A percentile compares a stretch with the other conserved stretches of the same genome.
These are phyloP conservation scores for Asterella californica DNA, from an alignment of 225 moss, liverwort and hornwort species.

Conservation along the genomic window DNA sequence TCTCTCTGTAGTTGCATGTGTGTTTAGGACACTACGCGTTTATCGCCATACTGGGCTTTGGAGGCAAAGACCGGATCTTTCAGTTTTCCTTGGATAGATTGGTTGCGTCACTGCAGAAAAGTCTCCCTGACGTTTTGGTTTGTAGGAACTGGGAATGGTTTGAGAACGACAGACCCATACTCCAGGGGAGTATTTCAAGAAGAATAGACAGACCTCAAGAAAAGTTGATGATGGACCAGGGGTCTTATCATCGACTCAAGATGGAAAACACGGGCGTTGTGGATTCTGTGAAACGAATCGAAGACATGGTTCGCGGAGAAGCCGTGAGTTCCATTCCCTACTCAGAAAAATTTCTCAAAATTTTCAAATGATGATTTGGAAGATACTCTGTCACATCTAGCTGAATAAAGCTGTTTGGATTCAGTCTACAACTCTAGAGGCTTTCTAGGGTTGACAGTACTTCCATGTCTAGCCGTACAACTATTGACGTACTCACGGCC, in stretches of 20 bases:
- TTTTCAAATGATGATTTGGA: too few relatives aligned
- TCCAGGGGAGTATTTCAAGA: constrained; percentile 33
- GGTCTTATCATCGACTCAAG: constrained; percentile 34
- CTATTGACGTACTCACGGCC: background rate
- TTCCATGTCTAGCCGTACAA: background rate
- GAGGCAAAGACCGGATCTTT: too few relatives aligned
- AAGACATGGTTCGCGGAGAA: constrained; percentile 24
- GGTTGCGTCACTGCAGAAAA: background rate
- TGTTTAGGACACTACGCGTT: background rate
- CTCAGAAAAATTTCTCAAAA: background rate
- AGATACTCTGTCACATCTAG: background rate
- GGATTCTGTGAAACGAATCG: constrained; percentile 20
- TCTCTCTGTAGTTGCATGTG: background rate
- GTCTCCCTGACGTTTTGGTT: background rate
- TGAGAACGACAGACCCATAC: constrained; percentile 32
- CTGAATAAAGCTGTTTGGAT: background rate
- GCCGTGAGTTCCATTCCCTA: background rate
- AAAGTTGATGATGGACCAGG: constrained; percentile 41
- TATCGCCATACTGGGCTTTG: background rate
- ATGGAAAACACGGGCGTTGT: constrained; percentile 38
- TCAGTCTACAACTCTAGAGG: background rate
- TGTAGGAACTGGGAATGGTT: constrained; percentile 50
- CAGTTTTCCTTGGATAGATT: background rate
- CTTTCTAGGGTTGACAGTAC: background rate
- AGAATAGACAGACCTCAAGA: constrained; percentile 33